Percentiles rank a stretch among this genome's conserved stretches.
Evolutionary conservation across 768 basidiomycete genomes (phyloP).

Genomic region (Cystoderma amianthinum): DNA sequence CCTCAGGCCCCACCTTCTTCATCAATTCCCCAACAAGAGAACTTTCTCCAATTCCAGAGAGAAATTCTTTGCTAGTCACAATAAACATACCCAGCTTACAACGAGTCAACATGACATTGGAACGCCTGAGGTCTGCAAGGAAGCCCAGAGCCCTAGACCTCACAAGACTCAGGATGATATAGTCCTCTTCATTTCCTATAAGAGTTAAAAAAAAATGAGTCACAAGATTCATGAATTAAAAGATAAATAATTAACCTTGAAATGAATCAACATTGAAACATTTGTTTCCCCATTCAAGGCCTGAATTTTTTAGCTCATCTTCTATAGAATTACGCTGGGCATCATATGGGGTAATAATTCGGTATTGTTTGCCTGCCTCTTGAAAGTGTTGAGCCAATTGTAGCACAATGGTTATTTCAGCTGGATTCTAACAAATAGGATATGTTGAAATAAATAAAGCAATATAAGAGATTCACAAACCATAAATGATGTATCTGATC

Average conservation of each 20-base stretch:
- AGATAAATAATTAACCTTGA: conserved; percentile 45
- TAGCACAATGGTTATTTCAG: conserved; percentile 51
- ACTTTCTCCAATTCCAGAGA: conserved; percentile 41
- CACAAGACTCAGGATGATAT: conserved; percentile 68
- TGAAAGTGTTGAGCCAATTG: conserved; percentile 53
- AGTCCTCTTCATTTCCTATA: conserved; percentile 78
- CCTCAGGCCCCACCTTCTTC: conserved; percentile 25
- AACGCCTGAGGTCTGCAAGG: conserved; percentile 53
- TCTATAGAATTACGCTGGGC: conserved; percentile 61
- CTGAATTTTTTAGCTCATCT: conserved; percentile 36
- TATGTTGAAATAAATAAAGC: conserved; percentile 2
- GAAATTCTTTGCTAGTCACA: conserved; percentile 53
- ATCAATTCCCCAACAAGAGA: conserved; percentile 38
- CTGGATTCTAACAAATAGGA: conserved; percentile 40
- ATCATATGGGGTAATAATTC: conserved; percentile 81
- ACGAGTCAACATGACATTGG: conserved; percentile 86
- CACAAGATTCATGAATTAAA: conserved; percentile 4
- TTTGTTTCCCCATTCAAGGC: conserved; percentile 57
- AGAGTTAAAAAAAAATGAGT: conserved; percentile 4
- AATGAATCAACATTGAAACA: conserved; percentile 86
- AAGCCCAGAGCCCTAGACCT: conserved; percentile 59
- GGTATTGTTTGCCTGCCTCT: conserved; percentile 37
- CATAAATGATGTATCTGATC: conserved; percentile 22
- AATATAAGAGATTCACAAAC: conserved; percentile 16
- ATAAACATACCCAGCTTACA: conserved; percentile 79